Evolutionary conservation across 495 filamentous ascomycete species (phyloP), one percentile per base, ranked within the genome.

Genomic region (Penicilliopsis zonata): DNA sequence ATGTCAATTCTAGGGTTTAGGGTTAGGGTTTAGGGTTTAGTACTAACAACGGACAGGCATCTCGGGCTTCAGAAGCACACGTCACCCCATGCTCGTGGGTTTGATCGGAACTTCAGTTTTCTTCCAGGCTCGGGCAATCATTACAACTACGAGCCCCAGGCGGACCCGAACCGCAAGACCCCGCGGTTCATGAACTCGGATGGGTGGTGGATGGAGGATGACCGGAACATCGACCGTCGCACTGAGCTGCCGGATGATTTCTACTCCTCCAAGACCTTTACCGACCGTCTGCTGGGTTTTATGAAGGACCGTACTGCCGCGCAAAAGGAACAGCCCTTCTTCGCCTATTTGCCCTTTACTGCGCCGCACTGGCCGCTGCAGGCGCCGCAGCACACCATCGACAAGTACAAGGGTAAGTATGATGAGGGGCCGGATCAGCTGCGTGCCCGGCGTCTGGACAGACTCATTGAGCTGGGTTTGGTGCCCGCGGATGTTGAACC

Each of bases 291-390:
- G 41, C 28, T 64, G 12, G 13, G 34, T n/a, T 64, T 53, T 31
- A 35, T 66, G 3, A 40, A 55, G 29, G 55, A 59, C 14, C 49
- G 67, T 24, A 57, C 49, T 8, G 43, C 46, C 9, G 43, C 53
- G 19, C 54, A 64, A 31, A 41, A 39, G 19, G 32, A 46, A 15
- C 38, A 46, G 20, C 58, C 58, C 2, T 62, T 63, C 41, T 63
- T 63, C 37, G 54, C 41, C 4, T 62, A 55, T 33, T 19, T 53
- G 9, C 57, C 58, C 1, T 63, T 55, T 33, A 57, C 58, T 2
- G 58, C 58, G 21, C 58, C 58, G 0, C 58, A 63, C 35, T 63
- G 55, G 55, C 55, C 55, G 2, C 35, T 58, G n/a, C 55, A 63
- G 2, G n/a, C 13, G 2, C 16, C 33, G 6, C 21, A n/a, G 21